phyloP scores from a whole-genome alignment of 1,284 basidiomycete genomes.

The Melampsora larici-populina region DNA sequence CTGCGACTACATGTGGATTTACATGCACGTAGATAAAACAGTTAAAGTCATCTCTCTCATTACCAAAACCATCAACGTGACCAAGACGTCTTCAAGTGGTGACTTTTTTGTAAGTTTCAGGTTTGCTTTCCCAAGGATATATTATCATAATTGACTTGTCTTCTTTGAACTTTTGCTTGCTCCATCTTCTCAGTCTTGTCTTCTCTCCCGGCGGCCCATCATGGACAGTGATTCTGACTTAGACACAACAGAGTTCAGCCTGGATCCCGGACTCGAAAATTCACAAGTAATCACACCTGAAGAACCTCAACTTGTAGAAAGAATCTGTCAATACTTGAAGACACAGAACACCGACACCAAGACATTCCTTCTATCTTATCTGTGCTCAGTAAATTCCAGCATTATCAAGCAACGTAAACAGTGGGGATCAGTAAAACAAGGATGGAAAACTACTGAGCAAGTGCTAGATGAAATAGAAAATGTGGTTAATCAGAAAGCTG shows the following conservation, averaged over 20 bases:
- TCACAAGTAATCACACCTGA: neutral
- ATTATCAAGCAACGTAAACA: neutral
- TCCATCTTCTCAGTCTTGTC: too few relatives aligned
- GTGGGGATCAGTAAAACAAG: neutral
- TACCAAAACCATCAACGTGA: too few relatives aligned
- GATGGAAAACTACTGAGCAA: conserved; percentile 4
- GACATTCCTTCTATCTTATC: neutral
- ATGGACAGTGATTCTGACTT: neutral
- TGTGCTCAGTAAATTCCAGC: neutral
- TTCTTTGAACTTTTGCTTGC: too few relatives aligned
- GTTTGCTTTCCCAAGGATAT: too few relatives aligned
- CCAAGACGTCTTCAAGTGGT: too few relatives aligned
- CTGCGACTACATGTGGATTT: too few relatives aligned
- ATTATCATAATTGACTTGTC: too few relatives aligned
- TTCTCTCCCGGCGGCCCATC: neutral
- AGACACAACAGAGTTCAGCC: neutral
- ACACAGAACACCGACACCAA: neutral
- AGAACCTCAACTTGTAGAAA: neutral
- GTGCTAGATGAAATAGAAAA: neutral
- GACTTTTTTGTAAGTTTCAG: too few relatives aligned
- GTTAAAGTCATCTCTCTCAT: too few relatives aligned
- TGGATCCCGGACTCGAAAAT: neutral
- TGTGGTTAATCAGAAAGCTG: too few relatives aligned
- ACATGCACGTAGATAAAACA: neutral
- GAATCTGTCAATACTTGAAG: neutral